A percentile compares a stretch with the other conserved stretches of the same genome.
Conservation (phyloP, 441 rosid species). For the Kokia cookei region DNA sequence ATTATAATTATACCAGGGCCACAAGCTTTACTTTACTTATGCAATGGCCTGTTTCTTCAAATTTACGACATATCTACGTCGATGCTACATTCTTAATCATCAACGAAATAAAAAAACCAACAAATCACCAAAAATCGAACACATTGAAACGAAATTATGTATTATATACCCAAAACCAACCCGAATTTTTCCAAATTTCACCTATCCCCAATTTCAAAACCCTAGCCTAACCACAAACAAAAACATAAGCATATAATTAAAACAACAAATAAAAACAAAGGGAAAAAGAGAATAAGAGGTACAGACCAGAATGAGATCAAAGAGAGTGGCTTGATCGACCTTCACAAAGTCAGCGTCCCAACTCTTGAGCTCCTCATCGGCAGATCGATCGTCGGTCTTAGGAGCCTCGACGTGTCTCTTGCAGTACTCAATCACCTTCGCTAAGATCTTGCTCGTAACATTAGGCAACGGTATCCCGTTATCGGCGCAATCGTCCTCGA, state of each 20-base stretch:
- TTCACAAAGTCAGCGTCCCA: slow-evolving; percentile 76
- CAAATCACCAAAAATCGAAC: neutral
- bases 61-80: neutral
- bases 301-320: slow-evolving; percentile 58
- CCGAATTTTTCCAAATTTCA: neutral
- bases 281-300: neutral
- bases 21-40: neutral
- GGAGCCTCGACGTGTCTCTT: slow-evolving; percentile 52
- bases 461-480: slow-evolving; percentile 52
- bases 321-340: slow-evolving; percentile 66
- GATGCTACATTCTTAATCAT: neutral
- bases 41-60: neutral
- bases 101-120: neutral
- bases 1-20: neutral
- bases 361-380: slow-evolving; percentile 36
- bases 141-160: neutral
- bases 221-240: slow-evolving; percentile 7
- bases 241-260: neutral
- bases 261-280: neutral
- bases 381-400: slow-evolving; percentile 31
- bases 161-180: neutral
- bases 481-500: slow-evolving; percentile 57
- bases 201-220: slow-evolving; percentile 3
- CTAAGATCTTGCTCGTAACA: slow-evolving; percentile 54
- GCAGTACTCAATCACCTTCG: slow-evolving; percentile 66